Evolutionary conservation across 352 stramenopile species (phyloP), one percentile per base, ranked within the genome.

Genomic region (Globisporangium spiculum): DNA sequence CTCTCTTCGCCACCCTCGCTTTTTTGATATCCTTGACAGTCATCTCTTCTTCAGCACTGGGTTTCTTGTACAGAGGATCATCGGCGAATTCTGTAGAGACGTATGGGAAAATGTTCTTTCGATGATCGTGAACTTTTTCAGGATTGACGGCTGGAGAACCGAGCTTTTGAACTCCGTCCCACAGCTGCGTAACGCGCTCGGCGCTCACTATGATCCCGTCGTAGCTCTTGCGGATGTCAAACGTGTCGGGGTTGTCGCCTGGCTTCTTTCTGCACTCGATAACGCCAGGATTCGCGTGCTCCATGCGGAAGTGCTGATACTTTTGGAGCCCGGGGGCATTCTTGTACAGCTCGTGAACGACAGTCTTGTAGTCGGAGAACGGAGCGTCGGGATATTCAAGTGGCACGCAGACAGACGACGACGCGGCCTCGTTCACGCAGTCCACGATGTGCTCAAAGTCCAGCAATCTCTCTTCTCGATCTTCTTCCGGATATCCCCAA

Each of bases 251-350:
- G 12, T 48, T 18, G 14, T 20, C 38, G 9, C 38, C 4, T 20
- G 14, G 4, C 4, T 48, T 18, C 38, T 48, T 48, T 48, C 38
- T 48, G 38, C 60, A 57, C 10, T 55, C 24, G 16, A 60, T 34
- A 3, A 61, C 52, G 12, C 38, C 38, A 20, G 12, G 14, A 48
- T 48, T 48, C 14, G 38, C 2, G 14, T 48, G 38, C 38, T 48
- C 38, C 38, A 48, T 48, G 12, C 38, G 16, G 38, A 60, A 60
- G 16, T 53, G 34, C 24, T 67, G 50, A 22, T 54, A 67, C 6
- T 38, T 52, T 14, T 67, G 52, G 1, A 61, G 0, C 6, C 48
- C 50, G 7, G 18, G 52, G 2, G 55, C 20, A 22, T 67, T 59
- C 10, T 53, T 67, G 50, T 67, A 67, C 0, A 67, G 34, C 14